These are phyloP conservation scores for Moelleriella libera DNA, from an alignment of 2,329 filamentous ascomycete genomes.

Conservation along the genomic window DNA sequence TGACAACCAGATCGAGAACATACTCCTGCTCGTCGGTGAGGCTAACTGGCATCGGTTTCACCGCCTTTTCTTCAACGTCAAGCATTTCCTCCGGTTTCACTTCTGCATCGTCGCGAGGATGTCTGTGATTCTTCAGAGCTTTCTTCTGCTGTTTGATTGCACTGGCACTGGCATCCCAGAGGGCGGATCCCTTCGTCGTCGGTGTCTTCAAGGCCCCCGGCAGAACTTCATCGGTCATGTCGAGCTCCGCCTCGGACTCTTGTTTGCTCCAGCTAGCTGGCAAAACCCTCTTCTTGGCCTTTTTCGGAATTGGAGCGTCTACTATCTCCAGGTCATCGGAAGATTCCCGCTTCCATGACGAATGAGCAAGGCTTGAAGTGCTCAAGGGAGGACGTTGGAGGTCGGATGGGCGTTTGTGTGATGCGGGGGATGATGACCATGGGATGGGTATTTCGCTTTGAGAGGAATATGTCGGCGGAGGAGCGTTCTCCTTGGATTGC, in stretches of 20 bases:
- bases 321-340: constrained; percentile 15
- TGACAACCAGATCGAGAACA: constrained; percentile 69
- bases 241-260: constrained; percentile 20
- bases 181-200: constrained; percentile 19
- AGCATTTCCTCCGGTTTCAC: constrained; percentile 22
- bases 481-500: constrained; percentile 11
- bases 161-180: constrained; percentile 64
- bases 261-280: constrained; percentile 30
- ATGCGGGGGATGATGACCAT: constrained; percentile 57
- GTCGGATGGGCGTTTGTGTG: constrained; percentile 27
- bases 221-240: neutral
- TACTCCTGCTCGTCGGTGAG: constrained; percentile 78
- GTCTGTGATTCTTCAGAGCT: constrained; percentile 46
- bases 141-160: constrained; percentile 67
- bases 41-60: constrained; percentile 40
- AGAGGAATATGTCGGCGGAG: constrained; percentile 13
- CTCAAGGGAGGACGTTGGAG: constrained; percentile 7
- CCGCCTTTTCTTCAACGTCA: constrained; percentile 17
- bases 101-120: constrained; percentile 21
- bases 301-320: constrained; percentile 13
- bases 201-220: constrained; percentile 13
- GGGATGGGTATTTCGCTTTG: constrained; percentile 29
- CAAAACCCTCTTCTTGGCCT: constrained; percentile 48
- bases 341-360: constrained; percentile 27
- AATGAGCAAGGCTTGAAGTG: constrained; percentile 9